phyloP scores from a whole-genome alignment of 306 rosid genomes.

The Quercus alba region DNA sequence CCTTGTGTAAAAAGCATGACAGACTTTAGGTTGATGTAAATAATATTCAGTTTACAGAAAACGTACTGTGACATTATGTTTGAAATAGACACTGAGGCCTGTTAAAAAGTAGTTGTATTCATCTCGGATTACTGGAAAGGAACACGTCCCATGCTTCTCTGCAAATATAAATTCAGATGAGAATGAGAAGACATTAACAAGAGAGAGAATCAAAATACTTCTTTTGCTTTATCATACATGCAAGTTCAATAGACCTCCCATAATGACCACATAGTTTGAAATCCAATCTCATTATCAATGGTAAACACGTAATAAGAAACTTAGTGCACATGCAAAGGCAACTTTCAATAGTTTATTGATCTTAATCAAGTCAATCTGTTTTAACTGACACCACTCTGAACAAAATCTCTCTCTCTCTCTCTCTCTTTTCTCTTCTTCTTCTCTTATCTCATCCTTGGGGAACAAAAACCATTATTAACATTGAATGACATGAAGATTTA shows the following conservation, averaged over 20 bases:
- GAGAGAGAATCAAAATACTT: constrained; percentile 5
- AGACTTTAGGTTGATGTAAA: neutral
- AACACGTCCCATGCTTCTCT: constrained; percentile 98
- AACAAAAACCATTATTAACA: neutral
- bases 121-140: constrained; percentile 60
- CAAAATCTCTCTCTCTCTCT: neutral
- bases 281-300: neutral
- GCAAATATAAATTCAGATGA: constrained; percentile 37
- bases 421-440: neutral
- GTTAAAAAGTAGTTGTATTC: constrained; percentile 80
- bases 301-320: neutral
- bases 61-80: constrained; percentile 93
- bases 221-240: neutral
- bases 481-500: neutral
- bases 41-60: neutral
- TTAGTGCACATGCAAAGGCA: neutral
- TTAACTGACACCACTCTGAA: neutral
- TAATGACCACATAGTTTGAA: neutral
- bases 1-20: constrained; percentile 14
- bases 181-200: constrained; percentile 11
- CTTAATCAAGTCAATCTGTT: neutral
- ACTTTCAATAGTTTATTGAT: neutral
- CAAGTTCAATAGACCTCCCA: neutral
- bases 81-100: constrained; percentile 66
- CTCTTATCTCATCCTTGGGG: neutral